Evolutionary conservation across 75 land plant species (phyloP).

Genomic region (Pinus albicaulis): DNA sequence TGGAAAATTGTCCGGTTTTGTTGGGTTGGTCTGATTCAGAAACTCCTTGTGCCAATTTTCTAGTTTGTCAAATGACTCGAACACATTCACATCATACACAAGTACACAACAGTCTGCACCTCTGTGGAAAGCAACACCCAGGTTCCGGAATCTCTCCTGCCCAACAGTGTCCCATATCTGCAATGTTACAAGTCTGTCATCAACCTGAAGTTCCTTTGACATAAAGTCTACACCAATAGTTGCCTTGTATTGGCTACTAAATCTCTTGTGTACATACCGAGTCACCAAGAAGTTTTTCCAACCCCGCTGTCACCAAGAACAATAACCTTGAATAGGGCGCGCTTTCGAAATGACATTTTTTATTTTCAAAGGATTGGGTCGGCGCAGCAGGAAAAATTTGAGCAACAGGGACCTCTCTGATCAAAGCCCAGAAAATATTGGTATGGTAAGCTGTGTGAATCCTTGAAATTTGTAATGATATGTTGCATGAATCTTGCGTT

Average conservation of each 20-base stretch:
- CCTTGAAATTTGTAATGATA: no score
- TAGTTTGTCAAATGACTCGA: constrained; percentile 56
- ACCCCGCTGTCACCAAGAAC: no score
- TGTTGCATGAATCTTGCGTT: no score
- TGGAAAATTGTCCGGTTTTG: no score
- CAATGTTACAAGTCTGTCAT: constrained; percentile 63
- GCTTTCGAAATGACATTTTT: no score
- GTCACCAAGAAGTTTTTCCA: no score
- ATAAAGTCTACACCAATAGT: constrained; percentile 83
- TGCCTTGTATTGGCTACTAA: constrained; percentile 61
- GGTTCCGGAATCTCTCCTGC: constrained; percentile 82
- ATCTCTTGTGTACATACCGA: constrained; percentile 66
- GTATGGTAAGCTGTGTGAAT: no score
- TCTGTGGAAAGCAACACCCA: constrained; percentile 73
- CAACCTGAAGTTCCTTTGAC: constrained; percentile 68
- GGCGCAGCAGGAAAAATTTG: no score
- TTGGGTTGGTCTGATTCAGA: constrained; percentile 70
- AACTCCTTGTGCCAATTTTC: constrained; percentile 61
- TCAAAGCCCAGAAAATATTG: no score
- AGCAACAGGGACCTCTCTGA: no score
- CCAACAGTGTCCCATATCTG: constrained; percentile 99
- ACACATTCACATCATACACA: constrained; percentile 74
- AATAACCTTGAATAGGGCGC: no score
- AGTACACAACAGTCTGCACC: constrained; percentile 82
- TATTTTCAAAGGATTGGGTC: no score